phyloP scores from a whole-genome alignment of 306 rosid genomes.

The Gastrolobium bilobum region DNA sequence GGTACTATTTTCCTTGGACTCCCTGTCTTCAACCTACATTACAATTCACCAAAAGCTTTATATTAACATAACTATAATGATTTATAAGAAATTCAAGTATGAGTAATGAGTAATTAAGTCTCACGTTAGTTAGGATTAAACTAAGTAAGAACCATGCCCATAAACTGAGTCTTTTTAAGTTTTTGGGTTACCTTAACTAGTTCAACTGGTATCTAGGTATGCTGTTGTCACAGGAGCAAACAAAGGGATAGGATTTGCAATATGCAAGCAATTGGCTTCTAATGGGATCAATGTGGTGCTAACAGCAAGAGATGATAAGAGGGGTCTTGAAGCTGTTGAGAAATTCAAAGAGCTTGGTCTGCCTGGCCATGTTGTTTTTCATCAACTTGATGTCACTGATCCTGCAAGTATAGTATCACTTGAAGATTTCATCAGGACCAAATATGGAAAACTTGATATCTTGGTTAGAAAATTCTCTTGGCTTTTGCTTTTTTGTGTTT shows the following conservation, averaged over 20 bases:
- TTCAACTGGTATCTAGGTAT: background rate
- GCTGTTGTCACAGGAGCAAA: background rate
- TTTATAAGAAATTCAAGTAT: no score
- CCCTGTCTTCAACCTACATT: background rate
- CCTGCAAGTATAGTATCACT: conserved; percentile 12
- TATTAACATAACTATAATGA: background rate
- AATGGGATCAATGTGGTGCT: conserved; percentile 8
- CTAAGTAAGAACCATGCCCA: no score
- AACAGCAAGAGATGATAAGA: conserved; percentile 30
- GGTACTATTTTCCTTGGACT: background rate
- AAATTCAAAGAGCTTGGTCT: conserved; percentile 17
- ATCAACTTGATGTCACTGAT: background rate
- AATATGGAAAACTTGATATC: conserved; percentile 45
- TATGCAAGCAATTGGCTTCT: background rate
- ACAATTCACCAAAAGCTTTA: background rate
- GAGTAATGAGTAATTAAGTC: no score
- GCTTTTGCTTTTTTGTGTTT: background rate
- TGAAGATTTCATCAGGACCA: conserved; percentile 28
- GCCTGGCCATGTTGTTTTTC: conserved; percentile 5
- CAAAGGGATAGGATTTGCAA: no score
- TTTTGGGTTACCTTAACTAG: background rate
- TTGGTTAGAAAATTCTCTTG: conserved; percentile 10
- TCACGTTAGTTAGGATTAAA: no score
- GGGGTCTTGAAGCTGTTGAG: background rate
- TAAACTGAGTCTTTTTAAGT: no score